Evolutionary conservation across 257 asterid species (phyloP).

Genomic region (Datura wrightii): DNA sequence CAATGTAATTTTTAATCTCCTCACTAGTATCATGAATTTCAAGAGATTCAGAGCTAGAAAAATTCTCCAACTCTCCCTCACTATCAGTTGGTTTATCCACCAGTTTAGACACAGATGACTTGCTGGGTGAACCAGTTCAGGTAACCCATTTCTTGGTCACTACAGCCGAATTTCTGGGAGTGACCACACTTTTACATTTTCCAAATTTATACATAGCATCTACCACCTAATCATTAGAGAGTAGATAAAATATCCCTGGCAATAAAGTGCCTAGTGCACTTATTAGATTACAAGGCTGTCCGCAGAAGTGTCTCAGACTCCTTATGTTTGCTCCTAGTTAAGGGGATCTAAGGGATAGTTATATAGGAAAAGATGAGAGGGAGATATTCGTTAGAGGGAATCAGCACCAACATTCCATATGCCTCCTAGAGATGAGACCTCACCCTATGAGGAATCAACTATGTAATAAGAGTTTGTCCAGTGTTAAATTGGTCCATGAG

Average conservation of each 20-base stretch:
- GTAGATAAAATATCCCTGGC: background rate
- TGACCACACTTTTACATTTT: background rate
- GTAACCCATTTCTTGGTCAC: background rate
- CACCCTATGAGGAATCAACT: too few relatives aligned
- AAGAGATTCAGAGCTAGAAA: background rate
- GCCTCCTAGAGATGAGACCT: too few relatives aligned
- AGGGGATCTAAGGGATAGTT: background rate
- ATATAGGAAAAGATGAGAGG: too few relatives aligned
- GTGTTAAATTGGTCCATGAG: too few relatives aligned
- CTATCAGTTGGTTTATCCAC: background rate
- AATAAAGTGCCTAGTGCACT: background rate
- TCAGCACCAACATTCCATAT: too few relatives aligned
- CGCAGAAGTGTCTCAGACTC: background rate
- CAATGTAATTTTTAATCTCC: background rate
- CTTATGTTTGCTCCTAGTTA: background rate
- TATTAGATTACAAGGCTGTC: background rate
- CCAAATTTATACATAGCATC: background rate
- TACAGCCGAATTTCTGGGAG: background rate
- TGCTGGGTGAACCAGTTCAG: background rate
- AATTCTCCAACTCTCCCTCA: background rate
- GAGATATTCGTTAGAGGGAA: too few relatives aligned
- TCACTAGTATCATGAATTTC: background rate
- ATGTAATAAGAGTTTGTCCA: too few relatives aligned
- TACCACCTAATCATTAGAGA: background rate
- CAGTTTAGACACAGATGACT: background rate